Evolutionary conservation across 768 basidiomycete species (phyloP).

Genomic region (Trametes maxima): DNA sequence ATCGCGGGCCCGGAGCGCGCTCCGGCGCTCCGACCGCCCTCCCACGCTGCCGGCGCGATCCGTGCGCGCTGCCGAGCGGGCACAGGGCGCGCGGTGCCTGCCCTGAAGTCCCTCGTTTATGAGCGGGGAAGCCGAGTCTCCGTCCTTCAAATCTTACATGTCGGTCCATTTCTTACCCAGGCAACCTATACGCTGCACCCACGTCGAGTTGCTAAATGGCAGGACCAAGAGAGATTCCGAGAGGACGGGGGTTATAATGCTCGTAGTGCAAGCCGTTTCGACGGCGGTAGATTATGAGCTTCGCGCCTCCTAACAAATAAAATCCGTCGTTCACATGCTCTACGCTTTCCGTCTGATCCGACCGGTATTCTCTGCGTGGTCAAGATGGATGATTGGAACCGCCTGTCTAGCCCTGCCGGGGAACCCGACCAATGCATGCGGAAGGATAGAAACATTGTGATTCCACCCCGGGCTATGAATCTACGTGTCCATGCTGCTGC

Average conservation of each 20-base stretch:
- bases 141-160: conserved; percentile 50
- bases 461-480: background rate
- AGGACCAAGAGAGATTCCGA: conserved; percentile 61
- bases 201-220: conserved; percentile 74
- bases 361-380: background rate
- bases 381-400: background rate
- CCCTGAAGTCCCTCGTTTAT: conserved; percentile 30
- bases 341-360: background rate
- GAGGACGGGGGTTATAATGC: conserved; percentile 75
- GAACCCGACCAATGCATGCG: background rate
- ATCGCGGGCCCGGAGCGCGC: conserved; percentile 11
- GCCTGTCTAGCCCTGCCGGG: background rate
- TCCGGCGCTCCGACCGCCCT: background rate
- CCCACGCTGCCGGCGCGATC: background rate
- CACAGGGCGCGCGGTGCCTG: conserved; percentile 18
- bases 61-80: background rate
- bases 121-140: conserved; percentile 12
- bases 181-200: conserved; percentile 44
- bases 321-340: background rate
- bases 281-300: conserved; percentile 39
- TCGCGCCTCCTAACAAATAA: conserved; percentile 49
- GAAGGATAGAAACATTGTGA: background rate
- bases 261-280: conserved; percentile 31
- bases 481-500: conserved; percentile 4
- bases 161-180: conserved; percentile 70